phyloP scores from a whole-genome alignment of 306 rosid species.

The Corylus americana region DNA sequence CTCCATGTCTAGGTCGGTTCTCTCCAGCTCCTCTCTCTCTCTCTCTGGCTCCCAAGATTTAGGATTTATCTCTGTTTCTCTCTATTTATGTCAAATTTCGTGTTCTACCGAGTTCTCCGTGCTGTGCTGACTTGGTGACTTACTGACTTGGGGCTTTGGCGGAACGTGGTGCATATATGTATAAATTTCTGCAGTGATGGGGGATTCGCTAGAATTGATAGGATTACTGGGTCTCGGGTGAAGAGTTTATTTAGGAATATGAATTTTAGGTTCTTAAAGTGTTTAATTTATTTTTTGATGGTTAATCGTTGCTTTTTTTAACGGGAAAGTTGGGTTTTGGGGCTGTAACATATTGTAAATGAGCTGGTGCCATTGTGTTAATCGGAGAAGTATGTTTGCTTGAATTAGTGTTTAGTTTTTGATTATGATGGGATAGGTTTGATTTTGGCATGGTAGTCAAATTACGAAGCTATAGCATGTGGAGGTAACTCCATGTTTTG shows the following conservation, averaged over 20 bases:
- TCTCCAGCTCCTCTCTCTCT: background rate
- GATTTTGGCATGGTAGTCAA: background rate
- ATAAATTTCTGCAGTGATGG: background rate
- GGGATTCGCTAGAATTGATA: background rate
- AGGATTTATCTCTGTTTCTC: background rate
- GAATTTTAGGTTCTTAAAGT: background rate
- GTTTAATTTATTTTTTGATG: background rate
- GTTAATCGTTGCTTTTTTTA: background rate
- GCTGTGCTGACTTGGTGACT: background rate
- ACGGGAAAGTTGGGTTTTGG: background rate
- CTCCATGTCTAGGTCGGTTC: conserved; percentile 53
- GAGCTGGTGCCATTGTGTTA: background rate
- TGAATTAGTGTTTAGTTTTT: background rate
- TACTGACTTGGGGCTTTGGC: background rate
- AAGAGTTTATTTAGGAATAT: background rate
- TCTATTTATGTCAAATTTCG: background rate
- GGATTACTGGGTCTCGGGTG: background rate
- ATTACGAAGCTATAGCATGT: background rate
- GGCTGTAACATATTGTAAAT: background rate
- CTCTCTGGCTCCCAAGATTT: background rate
- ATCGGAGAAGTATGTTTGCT: background rate
- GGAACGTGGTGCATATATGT: background rate
- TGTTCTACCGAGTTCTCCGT: background rate
- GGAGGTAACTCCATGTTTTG: background rate
- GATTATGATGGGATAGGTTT: background rate